Evolutionary conservation across 305 asterid species (phyloP), one percentile per base, ranked within the genome.

Genomic region (Petunia hybrid): DNA sequence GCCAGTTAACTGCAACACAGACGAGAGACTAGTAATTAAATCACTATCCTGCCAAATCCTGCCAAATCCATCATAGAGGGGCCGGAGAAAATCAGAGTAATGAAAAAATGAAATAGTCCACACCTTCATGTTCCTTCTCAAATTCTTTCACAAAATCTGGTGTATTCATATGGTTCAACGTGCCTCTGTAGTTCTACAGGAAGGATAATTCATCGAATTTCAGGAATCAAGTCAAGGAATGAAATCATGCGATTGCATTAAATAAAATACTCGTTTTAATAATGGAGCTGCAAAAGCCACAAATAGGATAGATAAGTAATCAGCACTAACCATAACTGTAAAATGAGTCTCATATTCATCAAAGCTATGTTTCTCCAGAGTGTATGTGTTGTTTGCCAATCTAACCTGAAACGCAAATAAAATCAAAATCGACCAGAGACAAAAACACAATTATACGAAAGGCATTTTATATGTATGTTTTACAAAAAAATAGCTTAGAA

Each of bases 261-360:
- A 51, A 38, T 38, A 74, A 53, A 74, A 74, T 53, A 55, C 51
- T 74, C 79, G 7, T 53, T 53, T 7, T 14, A 55, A 51, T 51
- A 35, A 13, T 36, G 64, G 48, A 74, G 13, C 51, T 38, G n/a
- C 5, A 38, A 35, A 74, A 74, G 36, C 46, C 13, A 51, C 78
- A 74, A 74, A 74, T 53, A 55, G 39, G 4, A 10, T 60, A 71
- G 55, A 56, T 1, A 51, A 36, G 46, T 36, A 73, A 51, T 51
- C 63, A 36, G 43, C 39, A 82, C 93, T 91, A 84, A 96, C 99
- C 98, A 94, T 96, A 65, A 96, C 99, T 14, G 99, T 96, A 86
- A 96, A 96, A 90, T 96, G 99, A 6, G 98, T 96, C 86, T 96
- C 99, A 8, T 96, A 96, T 83, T 93, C 96, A 80, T 91, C 95